Percentiles rank a stretch among this genome's conserved stretches.
These are phyloP conservation scores for Rhodotorula sp. DNA, from an alignment of 1,284 basidiomycete species.

Conservation along the genomic window DNA sequence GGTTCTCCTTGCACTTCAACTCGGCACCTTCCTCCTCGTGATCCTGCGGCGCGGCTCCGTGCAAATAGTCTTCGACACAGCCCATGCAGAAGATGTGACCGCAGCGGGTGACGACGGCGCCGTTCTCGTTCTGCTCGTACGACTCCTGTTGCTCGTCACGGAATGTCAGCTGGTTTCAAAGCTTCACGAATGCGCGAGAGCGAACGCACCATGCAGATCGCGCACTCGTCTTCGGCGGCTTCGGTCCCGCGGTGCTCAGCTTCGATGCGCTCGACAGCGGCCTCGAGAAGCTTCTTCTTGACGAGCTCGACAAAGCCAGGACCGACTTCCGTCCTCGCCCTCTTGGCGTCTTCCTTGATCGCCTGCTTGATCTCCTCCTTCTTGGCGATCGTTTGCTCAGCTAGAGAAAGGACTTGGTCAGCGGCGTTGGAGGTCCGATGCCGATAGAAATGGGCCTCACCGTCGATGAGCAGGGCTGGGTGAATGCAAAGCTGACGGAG, in stretches of 20 bases:
- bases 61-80: constrained; percentile 19
- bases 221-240: constrained; percentile 33
- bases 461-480: constrained; percentile 47
- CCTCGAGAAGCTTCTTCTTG: constrained; percentile 20
- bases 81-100: constrained; percentile 28
- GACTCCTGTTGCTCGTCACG: neutral
- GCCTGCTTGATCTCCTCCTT: constrained; percentile 33
- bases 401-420: neutral
- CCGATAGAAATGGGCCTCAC: neutral
- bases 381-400: constrained; percentile 31
- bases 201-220: constrained; percentile 30
- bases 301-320: constrained; percentile 17
- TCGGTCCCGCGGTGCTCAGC: constrained; percentile 28
- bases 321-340: constrained; percentile 39
- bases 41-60: neutral
- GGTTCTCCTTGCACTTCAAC: constrained; percentile 19
- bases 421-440: too few species aligned
- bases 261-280: constrained; percentile 18
- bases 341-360: constrained; percentile 28
- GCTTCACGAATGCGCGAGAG: neutral
- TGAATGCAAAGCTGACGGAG: constrained; percentile 58
- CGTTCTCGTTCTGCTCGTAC: constrained; percentile 1
- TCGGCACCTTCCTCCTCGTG: constrained; percentile 22
- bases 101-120: constrained; percentile 23
- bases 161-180: too few species aligned